These are phyloP conservation scores for Aspergillus ostianus DNA, from an alignment of 495 filamentous ascomycete genomes.

Conservation along the genomic window DNA sequence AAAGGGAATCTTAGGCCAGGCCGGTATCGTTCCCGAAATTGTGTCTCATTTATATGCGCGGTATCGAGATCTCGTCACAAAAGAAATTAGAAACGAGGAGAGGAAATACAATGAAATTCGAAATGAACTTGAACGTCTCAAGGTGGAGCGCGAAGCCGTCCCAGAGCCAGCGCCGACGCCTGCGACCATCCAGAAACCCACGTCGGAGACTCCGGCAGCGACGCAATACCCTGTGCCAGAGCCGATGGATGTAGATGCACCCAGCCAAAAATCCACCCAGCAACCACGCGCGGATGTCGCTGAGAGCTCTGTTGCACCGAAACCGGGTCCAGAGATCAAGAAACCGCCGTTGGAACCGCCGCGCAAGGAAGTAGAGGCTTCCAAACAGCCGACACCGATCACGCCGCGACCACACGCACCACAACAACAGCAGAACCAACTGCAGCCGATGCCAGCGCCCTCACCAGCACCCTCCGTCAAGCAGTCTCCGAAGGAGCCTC, in stretches of 20 bases:
- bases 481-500: constrained; percentile 1
- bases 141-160: constrained; percentile 50
- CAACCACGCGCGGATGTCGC: constrained; percentile 6
- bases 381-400: constrained; percentile 4
- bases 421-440: background rate
- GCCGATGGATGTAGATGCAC: constrained; percentile 38
- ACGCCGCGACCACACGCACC: constrained; percentile 3
- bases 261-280: constrained; percentile 23
- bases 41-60: constrained; percentile 69
- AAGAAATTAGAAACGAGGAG: constrained; percentile 74
- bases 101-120: constrained; percentile 59
- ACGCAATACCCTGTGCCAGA: constrained; percentile 27
- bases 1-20: constrained; percentile 58
- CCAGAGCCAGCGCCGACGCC: constrained; percentile 14
- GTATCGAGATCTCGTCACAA: constrained; percentile 66
- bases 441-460: background rate
- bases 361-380: constrained; percentile 14
- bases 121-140: constrained; percentile 65
- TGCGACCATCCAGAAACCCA: constrained; percentile 4
- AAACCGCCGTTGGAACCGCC: constrained; percentile 23
- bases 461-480: constrained; percentile 11
- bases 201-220: constrained; percentile 20
- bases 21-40: constrained; percentile 63
- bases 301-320: constrained; percentile 13
- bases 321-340: constrained; percentile 15